Conservation (phyloP, 345 rosid genomes). For the Leavenworthia alabamica region DNA sequence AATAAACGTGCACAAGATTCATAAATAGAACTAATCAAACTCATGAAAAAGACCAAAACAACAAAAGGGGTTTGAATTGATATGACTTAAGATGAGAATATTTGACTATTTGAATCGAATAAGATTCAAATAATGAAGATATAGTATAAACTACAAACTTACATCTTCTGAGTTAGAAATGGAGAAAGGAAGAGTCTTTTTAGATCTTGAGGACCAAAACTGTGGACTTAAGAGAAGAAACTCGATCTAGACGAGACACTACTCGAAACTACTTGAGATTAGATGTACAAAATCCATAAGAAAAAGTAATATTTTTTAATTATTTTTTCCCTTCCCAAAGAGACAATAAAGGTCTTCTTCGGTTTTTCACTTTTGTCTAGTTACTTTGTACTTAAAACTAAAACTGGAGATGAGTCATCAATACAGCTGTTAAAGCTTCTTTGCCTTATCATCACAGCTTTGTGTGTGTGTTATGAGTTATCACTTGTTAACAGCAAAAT, state of each 20-base stretch:
- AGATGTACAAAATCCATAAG: conserved; percentile 18
- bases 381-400: background rate
- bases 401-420: conserved; percentile 7
- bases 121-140: conserved; percentile 16
- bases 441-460: background rate
- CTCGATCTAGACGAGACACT: conserved; percentile 18
- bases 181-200: conserved; percentile 10
- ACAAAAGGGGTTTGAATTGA: background rate
- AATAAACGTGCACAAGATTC: background rate
- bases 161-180: conserved; percentile 10
- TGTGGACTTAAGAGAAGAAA: conserved; percentile 5
- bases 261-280: conserved; percentile 19
- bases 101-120: conserved; percentile 9
- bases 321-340: background rate
- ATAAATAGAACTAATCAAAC: background rate
- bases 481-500: background rate
- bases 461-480: background rate
- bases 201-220: conserved; percentile 1
- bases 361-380: conserved; percentile 2
- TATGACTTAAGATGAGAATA: conserved; percentile 13
- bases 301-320: background rate
- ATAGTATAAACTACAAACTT: conserved; percentile 16
- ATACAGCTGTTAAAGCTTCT: conserved; percentile 20
- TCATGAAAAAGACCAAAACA: background rate
- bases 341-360: background rate